Conservation (phyloP, 1,284 basidiomycete species). For the Ustilago vetiveriae region DNA sequence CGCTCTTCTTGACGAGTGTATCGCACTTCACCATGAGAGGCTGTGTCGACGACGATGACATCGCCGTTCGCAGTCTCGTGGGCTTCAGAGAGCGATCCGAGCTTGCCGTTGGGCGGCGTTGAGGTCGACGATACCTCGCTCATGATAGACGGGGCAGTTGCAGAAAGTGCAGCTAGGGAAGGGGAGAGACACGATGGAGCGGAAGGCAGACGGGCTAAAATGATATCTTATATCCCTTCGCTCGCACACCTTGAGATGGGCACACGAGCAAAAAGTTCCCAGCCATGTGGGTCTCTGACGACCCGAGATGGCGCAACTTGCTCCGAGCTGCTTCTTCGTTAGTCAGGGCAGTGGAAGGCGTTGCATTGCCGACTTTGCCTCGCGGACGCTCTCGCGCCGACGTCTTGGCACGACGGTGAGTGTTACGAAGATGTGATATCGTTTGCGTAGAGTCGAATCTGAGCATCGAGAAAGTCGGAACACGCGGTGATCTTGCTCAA, state of each 20-base stretch:
- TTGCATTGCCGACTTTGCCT: constrained; percentile 12
- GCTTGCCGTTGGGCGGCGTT: constrained; percentile 18
- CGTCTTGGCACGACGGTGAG: neutral
- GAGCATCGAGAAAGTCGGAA: no score
- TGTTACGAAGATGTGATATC: neutral
- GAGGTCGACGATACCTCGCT: constrained; percentile 16
- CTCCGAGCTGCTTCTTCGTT: neutral
- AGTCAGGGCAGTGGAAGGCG: constrained; percentile 8
- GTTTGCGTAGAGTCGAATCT: no score
- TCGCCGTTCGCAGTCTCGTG: constrained; percentile 11
- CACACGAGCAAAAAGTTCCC: neutral
- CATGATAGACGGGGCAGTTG: constrained; percentile 1
- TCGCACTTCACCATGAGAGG: constrained; percentile 15
- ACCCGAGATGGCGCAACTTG: neutral
- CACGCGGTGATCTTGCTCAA: no score
- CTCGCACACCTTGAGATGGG: neutral
- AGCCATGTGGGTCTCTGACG: neutral
- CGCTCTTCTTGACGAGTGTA: constrained; percentile 55
- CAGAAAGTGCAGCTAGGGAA: neutral
- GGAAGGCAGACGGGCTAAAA: neutral
- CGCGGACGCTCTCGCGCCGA: neutral
- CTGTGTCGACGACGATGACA: constrained; percentile 11
- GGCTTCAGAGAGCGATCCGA: constrained; percentile 11
- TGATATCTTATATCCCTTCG: neutral
- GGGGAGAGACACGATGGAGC: neutral